Evolutionary conservation across 176 grass and related monocot species (phyloP).

Genomic region (Cymbopogon citratus): DNA sequence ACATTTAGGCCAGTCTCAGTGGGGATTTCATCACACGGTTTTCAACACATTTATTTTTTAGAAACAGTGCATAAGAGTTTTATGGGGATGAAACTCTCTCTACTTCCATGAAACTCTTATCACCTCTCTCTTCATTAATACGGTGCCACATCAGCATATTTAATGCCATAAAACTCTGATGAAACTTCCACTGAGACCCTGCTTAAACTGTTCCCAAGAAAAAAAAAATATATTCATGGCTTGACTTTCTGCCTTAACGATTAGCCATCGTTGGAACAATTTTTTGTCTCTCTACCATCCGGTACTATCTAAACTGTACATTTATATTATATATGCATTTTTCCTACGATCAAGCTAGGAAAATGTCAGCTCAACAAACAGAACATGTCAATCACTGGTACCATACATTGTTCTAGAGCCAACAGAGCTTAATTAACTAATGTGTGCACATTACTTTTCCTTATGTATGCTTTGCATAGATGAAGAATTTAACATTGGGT

Average conservation of each 20-base stretch:
- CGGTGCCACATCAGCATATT: too few species aligned
- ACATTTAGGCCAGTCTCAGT: too few species aligned
- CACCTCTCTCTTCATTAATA: too few species aligned
- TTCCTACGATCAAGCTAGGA: constrained; percentile 6
- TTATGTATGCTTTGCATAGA: not conserved
- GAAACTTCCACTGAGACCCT: too few species aligned
- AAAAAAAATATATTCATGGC: not conserved
- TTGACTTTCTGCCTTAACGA: constrained; percentile 34
- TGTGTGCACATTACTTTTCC: not conserved
- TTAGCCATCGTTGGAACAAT: not conserved
- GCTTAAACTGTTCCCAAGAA: not conserved
- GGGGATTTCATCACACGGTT: too few species aligned
- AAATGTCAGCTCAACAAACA: constrained; percentile 5
- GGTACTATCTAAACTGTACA: constrained; percentile 2
- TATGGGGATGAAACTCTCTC: too few species aligned
- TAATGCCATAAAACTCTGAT: too few species aligned
- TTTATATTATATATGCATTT: not conserved
- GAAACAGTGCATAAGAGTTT: too few species aligned
- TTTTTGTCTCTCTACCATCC: not conserved
- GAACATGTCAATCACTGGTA: constrained; percentile 3
- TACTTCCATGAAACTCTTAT: too few species aligned
- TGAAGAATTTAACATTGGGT: not conserved
- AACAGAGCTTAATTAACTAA: not conserved
- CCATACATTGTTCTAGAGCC: constrained; percentile 15
- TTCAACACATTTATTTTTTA: too few species aligned